Conservation (phyloP, 2,329 filamentous ascomycete species). For the Nemania sp. region DNA sequence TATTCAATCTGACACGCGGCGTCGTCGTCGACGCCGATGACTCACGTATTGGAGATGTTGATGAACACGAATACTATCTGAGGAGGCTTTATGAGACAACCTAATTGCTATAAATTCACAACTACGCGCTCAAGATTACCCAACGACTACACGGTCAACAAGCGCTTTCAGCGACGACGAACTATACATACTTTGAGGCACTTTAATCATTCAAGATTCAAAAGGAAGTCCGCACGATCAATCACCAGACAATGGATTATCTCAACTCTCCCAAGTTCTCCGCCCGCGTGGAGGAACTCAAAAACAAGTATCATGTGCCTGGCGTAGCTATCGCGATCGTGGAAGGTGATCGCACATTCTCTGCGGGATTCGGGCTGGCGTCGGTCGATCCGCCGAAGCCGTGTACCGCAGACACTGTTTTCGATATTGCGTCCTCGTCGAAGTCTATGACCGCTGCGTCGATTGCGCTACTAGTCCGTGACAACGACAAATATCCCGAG, state of each 20-base stretch:
- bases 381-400: constrained; percentile 45
- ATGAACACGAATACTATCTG: not conserved
- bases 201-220: not conserved
- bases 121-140: not conserved
- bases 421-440: constrained; percentile 48
- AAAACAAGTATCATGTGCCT: constrained; percentile 43
- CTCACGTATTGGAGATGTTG: constrained; percentile 14
- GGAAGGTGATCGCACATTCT: constrained; percentile 38
- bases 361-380: constrained; percentile 45
- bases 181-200: not conserved
- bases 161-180: not conserved
- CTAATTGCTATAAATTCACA: not conserved
- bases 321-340: constrained; percentile 44
- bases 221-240: not conserved
- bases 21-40: constrained; percentile 22
- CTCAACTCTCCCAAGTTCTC: constrained; percentile 36
- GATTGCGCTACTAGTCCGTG: constrained; percentile 49
- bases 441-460: constrained; percentile 47
- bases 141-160: not conserved
- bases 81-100: not conserved
- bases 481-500: constrained; percentile 49
- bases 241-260: constrained; percentile 37
- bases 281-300: constrained; percentile 37
- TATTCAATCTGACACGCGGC: constrained; percentile 19
- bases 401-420: constrained; percentile 47